Percentiles rank a stretch among this genome's conserved stretches.
Evolutionary conservation across 345 rosid genomes (phyloP).

Genomic region (Turritis glabra): DNA sequence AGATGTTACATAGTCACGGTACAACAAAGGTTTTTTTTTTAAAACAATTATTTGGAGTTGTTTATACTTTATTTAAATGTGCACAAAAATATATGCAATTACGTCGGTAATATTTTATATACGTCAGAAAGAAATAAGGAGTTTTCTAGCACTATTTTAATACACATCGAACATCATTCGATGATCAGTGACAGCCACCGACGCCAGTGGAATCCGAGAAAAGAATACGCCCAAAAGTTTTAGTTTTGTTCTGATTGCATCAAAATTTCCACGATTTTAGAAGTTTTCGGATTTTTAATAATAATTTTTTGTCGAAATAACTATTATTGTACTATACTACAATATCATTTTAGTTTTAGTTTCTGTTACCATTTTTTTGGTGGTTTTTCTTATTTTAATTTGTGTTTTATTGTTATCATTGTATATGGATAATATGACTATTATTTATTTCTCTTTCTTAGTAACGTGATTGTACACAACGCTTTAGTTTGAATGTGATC

Average conservation of each 20-base stretch:
- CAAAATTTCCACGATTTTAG: conserved; percentile 10
- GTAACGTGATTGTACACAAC: conserved; percentile 5
- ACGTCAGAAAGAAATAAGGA: background rate
- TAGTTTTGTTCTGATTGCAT: background rate
- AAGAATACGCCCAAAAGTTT: conserved; percentile 17
- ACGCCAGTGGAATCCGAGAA: conserved; percentile 32
- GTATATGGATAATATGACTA: background rate
- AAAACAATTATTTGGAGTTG: background rate
- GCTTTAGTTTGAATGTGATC: background rate
- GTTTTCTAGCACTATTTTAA: background rate
- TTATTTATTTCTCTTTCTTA: background rate
- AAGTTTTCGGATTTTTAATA: background rate
- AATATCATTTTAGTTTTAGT: background rate
- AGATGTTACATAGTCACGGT: background rate
- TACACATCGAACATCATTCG: conserved; percentile 23
- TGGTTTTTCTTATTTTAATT: background rate
- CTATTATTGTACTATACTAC: background rate
- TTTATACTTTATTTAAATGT: background rate
- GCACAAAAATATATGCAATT: conserved; percentile 17
- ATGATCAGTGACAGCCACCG: conserved; percentile 23
- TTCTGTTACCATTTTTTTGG: background rate
- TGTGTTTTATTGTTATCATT: background rate
- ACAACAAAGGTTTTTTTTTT: background rate
- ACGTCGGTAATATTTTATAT: background rate
- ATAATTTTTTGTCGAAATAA: background rate